Percentiles rank a stretch among this genome's conserved stretches.
These are phyloP conservation scores for Candolleomyces eurysporus DNA, from an alignment of 768 basidiomycete genomes.

Conservation along the genomic window DNA sequence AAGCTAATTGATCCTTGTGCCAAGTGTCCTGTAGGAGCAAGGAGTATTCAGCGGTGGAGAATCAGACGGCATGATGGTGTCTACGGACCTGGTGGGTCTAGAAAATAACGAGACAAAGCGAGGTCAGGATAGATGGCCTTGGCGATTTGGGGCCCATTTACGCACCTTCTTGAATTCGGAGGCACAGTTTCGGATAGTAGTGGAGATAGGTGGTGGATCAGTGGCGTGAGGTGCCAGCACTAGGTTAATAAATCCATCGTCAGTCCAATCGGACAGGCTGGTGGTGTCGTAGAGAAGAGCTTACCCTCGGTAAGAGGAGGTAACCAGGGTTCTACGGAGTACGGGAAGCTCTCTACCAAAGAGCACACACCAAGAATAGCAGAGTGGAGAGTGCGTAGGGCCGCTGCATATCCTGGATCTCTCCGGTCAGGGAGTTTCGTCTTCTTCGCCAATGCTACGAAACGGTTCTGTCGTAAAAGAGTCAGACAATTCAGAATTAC, in stretches of 20 bases:
- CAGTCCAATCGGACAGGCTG: conserved; percentile 5
- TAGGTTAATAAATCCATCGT: conserved; percentile 21
- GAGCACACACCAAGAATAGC: conserved; percentile 90
- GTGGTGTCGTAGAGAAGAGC: conserved; percentile 11
- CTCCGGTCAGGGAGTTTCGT: conserved; percentile 66
- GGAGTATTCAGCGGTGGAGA: neutral
- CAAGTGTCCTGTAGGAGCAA: conserved; percentile 67
- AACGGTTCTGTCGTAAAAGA: conserved; percentile 62
- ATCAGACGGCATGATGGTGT: neutral
- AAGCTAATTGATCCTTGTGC: conserved; percentile 84
- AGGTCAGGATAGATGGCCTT: neutral
- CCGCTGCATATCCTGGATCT: conserved; percentile 69
- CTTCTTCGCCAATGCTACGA: conserved; percentile 59
- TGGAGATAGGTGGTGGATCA: conserved; percentile 87
- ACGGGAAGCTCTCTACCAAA: conserved; percentile 89
- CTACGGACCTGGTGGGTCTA: conserved; percentile 61
- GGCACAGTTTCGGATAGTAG: conserved; percentile 82
- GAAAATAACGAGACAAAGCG: conserved; percentile 10
- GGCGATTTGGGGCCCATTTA: conserved; percentile 6
- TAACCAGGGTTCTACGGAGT: conserved; percentile 93
- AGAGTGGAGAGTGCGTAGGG: conserved; percentile 74
- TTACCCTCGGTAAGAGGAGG: conserved; percentile 75
- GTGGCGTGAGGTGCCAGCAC: conserved; percentile 77
- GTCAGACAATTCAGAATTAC: neutral
- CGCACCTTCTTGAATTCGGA: conserved; percentile 82